Base-by-base conservation (phyloP, 257 asterid genomes). In the Cinchona pubescens region DNA sequence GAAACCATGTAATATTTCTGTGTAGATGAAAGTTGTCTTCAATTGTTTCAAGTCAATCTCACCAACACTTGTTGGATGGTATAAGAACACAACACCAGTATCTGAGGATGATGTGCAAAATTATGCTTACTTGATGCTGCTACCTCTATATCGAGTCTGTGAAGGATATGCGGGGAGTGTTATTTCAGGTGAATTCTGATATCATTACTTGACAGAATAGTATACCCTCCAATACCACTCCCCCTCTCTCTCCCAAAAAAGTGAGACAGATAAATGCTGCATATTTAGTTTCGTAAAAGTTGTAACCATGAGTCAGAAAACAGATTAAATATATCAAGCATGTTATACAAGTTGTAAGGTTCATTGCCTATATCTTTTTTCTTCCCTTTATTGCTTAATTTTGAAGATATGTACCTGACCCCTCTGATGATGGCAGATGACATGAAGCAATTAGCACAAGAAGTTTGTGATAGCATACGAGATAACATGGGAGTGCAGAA, bases 11-110 rank as follows among this genome's bases (percentile, higher is more conserved):
- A 18, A 7, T 42, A 5, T 79, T 59, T 62, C 60, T 59, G n/a
- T 83, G 88, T 97, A 95, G 99, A 88, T 91, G 90, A 91, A 87
- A 86, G 76, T 89, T 62, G 86, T 92, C 69, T 90, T 95, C 82
- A 84, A 78, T 71, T 87, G 91, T 82, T 88, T 89, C 87, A 88
- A 91, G 84, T 79, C 79, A 71, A 77, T 92, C 72, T 87, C 96
- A 3, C 88, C 92, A 11, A 81, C 80, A 75, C 90, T 95, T 60
- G 87, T 95, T 49, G 71, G 81, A 40, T 48, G 67, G 72, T 70
- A 73, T 67, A 75, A 51, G 61, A 59, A 70, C 32, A 38, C 69
- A 38, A 48, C 88, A 35, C 76, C 87, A 29, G 59, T 51, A 19
- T 72, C 70, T 71, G 83, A 80, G 53, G 91, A 82, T 76, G 90